phyloP scores from a whole-genome alignment of 768 basidiomycete genomes.

The Mycena galericulata region DNA sequence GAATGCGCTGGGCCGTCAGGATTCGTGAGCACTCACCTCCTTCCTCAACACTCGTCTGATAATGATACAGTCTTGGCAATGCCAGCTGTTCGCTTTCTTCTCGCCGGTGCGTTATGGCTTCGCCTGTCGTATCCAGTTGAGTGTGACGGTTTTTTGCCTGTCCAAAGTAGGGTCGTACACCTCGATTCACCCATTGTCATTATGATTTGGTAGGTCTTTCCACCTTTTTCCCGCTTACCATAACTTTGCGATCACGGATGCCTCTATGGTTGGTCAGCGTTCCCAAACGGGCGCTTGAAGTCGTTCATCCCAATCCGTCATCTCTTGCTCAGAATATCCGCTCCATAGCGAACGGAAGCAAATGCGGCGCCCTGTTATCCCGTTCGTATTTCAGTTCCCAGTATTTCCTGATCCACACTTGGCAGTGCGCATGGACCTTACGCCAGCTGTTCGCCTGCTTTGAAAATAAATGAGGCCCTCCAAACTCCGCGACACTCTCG shows the following conservation, averaged over 20 bases:
- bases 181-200: background rate
- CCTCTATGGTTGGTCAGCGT: background rate
- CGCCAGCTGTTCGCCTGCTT: background rate
- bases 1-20: no score
- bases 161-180: background rate
- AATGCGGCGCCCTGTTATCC: no score
- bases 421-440: background rate
- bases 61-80: no score
- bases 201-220: constrained; percentile 20
- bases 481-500: background rate
- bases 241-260: background rate
- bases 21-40: no score
- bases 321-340: no score
- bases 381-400: background rate
- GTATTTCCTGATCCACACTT: background rate
- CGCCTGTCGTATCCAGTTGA: background rate
- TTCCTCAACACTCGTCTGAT: no score
- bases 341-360: no score
- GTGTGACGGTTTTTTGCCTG: background rate
- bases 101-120: no score
- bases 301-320: background rate
- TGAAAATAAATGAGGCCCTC: background rate
- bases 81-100: no score
- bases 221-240: background rate
- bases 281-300: background rate